Conservation (phyloP, 2,329 filamentous ascomycete species). For the Pyrenochaeta sp. region DNA sequence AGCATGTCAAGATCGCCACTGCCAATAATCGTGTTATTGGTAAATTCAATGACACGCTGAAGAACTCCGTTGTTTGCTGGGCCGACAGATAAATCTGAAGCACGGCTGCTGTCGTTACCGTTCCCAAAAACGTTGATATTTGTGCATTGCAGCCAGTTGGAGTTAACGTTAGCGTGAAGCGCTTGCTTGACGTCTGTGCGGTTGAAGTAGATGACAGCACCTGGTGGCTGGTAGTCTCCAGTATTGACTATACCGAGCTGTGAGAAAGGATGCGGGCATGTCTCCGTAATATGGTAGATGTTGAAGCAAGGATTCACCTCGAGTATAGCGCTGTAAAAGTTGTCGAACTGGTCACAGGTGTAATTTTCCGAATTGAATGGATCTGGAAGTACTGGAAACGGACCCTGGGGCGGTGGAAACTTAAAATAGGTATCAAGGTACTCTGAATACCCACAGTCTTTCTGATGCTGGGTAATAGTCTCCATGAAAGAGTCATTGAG, state of each 20-base stretch:
- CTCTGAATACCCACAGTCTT: constrained; percentile 34
- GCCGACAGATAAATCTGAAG: constrained; percentile 47
- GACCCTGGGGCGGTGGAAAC: constrained; percentile 49
- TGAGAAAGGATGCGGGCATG: constrained; percentile 54
- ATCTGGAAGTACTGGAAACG: constrained; percentile 43
- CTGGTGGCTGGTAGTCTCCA: constrained; percentile 52
- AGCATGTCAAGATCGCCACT: constrained; percentile 60
- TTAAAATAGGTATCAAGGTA: constrained; percentile 45
- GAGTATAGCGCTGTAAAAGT: constrained; percentile 49
- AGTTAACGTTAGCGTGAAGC: constrained; percentile 56
- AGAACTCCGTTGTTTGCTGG: constrained; percentile 55
- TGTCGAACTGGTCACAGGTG: constrained; percentile 52
- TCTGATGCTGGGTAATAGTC: constrained; percentile 42
- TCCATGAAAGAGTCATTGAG: constrained; percentile 55
- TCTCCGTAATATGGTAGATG: constrained; percentile 57
- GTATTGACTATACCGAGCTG: constrained; percentile 50
- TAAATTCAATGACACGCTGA: constrained; percentile 59
- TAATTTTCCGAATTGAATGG: constrained; percentile 29
- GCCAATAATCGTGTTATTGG: constrained; percentile 62
- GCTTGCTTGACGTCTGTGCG: constrained; percentile 61
- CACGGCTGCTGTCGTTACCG: constrained; percentile 29
- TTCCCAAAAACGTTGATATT: constrained; percentile 54
- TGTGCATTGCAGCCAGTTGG: constrained; percentile 55
- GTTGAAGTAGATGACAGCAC: constrained; percentile 59
- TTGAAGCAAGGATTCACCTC: constrained; percentile 62